Base-by-base conservation (phyloP, 495 filamentous ascomycete genomes). In the Trypethelium eluteriae region DNA sequence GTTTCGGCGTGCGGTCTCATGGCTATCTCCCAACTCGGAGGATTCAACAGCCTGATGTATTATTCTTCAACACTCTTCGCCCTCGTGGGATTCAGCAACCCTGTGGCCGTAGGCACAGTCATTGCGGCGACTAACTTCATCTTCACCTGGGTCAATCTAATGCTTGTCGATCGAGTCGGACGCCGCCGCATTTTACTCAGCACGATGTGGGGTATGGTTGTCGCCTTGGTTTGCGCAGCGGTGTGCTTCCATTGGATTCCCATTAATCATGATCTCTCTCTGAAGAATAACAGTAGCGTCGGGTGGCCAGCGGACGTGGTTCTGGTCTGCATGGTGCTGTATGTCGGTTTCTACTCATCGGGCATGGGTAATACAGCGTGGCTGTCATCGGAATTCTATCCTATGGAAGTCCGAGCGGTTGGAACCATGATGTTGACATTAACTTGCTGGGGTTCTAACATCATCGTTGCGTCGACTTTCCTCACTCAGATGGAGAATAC, bases 391-490 rank as follows among this genome's bases (percentile, higher is more conserved):
- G 82, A 84, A 61, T 80, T 83, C 70, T 81, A 81, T 66, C 80
- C 82, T 34, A 74, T 83, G 65, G 81, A 83, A 70, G 79, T 83
- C 3, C 77, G 82, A 39, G 81, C 82, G 14, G 75, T 81, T 68
- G 81, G 82, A 1, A 83, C 81, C 1, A 83, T 83, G 81, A 76
- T 80, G 75, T 66, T 81, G 36, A 83, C 81, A 16, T 78, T 78
- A 64, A 79, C 78, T 10, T 79, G 76, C 72, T 84, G 81, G 81
- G 80, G 76, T 11, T 76, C 73, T 67, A 83, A 84, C 69, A 77
- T 84, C 66, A 82, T 84, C 67, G 74, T 84, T 36, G 77, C 81
- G 35, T 81, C 79, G 39, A 82, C 80, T 1, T 84, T 84, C 72
- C 70, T 83, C 38, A 78, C 80, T 1, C 76, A 79, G 77, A 81